phyloP scores from a whole-genome alignment of 306 rosid species.

The Lathyrus oleraceus region DNA sequence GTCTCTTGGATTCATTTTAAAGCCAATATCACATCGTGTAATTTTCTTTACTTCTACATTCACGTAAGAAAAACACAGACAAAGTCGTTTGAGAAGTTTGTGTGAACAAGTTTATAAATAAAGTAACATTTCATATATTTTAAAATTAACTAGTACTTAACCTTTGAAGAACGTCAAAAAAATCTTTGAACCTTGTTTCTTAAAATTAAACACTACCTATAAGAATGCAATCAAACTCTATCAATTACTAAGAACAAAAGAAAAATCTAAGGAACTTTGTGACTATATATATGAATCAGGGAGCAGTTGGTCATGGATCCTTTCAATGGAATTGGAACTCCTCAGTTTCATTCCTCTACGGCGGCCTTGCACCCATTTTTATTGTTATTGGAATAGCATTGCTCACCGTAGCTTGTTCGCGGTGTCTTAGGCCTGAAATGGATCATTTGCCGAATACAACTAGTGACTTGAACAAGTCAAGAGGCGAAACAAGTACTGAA shows the following conservation, averaged over 20 bases:
- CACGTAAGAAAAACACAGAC: background rate
- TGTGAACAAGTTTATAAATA: conserved; percentile 22
- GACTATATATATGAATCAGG: background rate
- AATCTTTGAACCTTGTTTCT: background rate
- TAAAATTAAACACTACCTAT: conserved; percentile 13
- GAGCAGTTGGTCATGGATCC: background rate
- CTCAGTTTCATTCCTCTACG: conserved; percentile 31
- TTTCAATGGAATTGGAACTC: conserved; percentile 36
- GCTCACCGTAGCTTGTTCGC: conserved; percentile 27
- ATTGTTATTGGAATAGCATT: conserved; percentile 25
- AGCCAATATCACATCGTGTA: too few relatives aligned
- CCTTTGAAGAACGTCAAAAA: conserved; percentile 18
- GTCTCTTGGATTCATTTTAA: conserved; percentile 23
- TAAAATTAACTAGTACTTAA: background rate
- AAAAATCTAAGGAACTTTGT: background rate
- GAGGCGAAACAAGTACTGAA: background rate
- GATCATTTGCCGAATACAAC: background rate
- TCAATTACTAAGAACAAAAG: background rate
- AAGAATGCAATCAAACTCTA: background rate
- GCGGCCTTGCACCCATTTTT: conserved; percentile 39
- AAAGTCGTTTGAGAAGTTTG: background rate
- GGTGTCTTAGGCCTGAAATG: background rate
- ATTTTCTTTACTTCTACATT: conserved; percentile 7
- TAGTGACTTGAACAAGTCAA: background rate
- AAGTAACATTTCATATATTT: background rate